Evolutionary conservation across 2,329 filamentous ascomycete species (phyloP).

Genomic region (Chaetothyriales sp.): DNA sequence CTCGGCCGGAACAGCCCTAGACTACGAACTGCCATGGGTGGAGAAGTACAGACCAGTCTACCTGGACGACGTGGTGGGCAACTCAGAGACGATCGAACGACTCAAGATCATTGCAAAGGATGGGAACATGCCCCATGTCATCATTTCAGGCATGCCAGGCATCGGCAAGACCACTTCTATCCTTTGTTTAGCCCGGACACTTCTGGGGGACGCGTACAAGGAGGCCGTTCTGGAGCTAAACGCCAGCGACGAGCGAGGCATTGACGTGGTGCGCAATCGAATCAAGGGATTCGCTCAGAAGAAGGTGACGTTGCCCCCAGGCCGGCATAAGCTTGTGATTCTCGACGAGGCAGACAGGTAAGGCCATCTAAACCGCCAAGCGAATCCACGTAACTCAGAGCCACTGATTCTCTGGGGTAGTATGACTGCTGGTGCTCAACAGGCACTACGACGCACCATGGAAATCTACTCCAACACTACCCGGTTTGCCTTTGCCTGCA

Average conservation of each 20-base stretch:
- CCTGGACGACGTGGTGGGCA: conserved; percentile 92
- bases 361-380: conserved; percentile 3
- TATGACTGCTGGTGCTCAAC: conserved; percentile 94
- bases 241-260: conserved; percentile 89
- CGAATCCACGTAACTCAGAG: neutral
- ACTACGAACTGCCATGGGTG: conserved; percentile 46
- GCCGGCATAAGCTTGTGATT: conserved; percentile 90
- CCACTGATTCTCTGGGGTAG: conserved; percentile 23
- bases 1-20: conserved; percentile 25
- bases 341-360: conserved; percentile 87
- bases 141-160: conserved; percentile 98
- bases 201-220: conserved; percentile 87
- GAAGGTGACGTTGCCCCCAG: conserved; percentile 84
- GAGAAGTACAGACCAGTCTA: conserved; percentile 95
- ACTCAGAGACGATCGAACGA: conserved; percentile 92
- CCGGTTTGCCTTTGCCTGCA: conserved; percentile 93
- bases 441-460: conserved; percentile 90
- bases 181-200: conserved; percentile 76
- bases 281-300: conserved; percentile 99
- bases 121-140: conserved; percentile 98
- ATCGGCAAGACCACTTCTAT: conserved; percentile 98
- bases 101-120: conserved; percentile 97
- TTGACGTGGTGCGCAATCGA: conserved; percentile 89
- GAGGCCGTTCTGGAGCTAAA: conserved; percentile 95
- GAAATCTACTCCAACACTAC: conserved; percentile 97